Base-by-base conservation (phyloP, 306 rosid species). In the Mucuna pruriens region DNA sequence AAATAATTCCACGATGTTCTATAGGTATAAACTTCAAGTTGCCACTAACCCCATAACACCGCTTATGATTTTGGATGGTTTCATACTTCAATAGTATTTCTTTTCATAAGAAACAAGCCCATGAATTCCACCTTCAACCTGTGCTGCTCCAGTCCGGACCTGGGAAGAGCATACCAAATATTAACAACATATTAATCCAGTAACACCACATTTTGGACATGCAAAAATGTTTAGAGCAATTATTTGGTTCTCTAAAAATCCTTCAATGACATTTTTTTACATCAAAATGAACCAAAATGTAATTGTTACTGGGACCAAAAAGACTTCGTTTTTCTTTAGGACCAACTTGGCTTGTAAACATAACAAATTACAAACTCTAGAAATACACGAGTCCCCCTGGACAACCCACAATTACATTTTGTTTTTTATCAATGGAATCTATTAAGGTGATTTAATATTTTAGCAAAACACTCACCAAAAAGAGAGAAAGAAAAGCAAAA, bases 91-190 rank as follows among this genome's bases (percentile, higher is more conserved):
- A 83, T 75, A 93, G 54, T 91, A 82, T 77, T 90, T 95, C 96
- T 95, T 95, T 83, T 89, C 96, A 38, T 90, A 91, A 42, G 99
- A 89, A 84, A 90, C 90, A 74, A 95, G 83, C 62, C 97, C 98
- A 86, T 93, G 98, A 71, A 95, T 13, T 51, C 97, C 98, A 75
- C 99, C 99, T 89, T 95, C 97, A 60, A 91, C 91, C 86, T 95
- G 99, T 48, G 98, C 98, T 68, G 98, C 99, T 78, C 99, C 99
- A 0, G 88, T 79, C 64, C 99, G 91, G 20, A 92, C 97, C 98
- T 95, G 88, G 36, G 63, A n/a, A 78, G 17, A 77, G 44, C 84
- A 80, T 3, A 55, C 55, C 40, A 80, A 55, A 69, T 77, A 26
- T 49, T 68, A 69, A 42, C 20, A 31, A 7, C 12, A 4, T 17